Evolutionary conservation across 306 rosid genomes (phyloP).

Genomic region (Vigna hirtella): DNA sequence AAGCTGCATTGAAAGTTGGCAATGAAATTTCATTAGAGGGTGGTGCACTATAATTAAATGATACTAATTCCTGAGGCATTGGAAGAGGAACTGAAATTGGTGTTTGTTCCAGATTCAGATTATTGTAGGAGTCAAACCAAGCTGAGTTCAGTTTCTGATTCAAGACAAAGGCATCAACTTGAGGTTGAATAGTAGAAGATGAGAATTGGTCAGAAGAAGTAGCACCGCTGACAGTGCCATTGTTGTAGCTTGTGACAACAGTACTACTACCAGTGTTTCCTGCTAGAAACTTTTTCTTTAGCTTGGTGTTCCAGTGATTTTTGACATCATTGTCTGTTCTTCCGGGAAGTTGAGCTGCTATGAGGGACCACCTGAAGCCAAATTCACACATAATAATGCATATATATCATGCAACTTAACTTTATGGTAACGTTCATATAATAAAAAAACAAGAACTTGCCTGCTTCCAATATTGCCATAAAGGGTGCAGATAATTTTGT

Average conservation of each 20-base stretch:
- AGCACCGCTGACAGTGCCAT: slow-evolving; percentile 19
- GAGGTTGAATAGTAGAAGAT: slow-evolving; percentile 38
- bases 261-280: background rate
- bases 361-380: slow-evolving; percentile 43
- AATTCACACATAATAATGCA: slow-evolving; percentile 1
- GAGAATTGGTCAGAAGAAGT: slow-evolving; percentile 29
- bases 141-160: slow-evolving; percentile 1
- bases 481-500: slow-evolving; percentile 29
- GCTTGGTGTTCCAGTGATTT: slow-evolving; percentile 48
- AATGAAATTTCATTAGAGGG: slow-evolving; percentile 28
- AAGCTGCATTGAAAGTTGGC: slow-evolving; percentile 18
- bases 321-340: slow-evolving; percentile 50
- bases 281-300: slow-evolving; percentile 41
- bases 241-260: slow-evolving; percentile 13
- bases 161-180: slow-evolving; percentile 29
- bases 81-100: slow-evolving; percentile 29
- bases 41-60: slow-evolving; percentile 29
- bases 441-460: slow-evolving; percentile 19
- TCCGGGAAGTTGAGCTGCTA: slow-evolving; percentile 44
- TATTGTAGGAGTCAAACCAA: slow-evolving; percentile 25
- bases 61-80: slow-evolving; percentile 28
- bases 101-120: slow-evolving; percentile 19
- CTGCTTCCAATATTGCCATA: slow-evolving; percentile 44
- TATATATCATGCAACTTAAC: background rate
- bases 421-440: background rate